Base-by-base conservation (phyloP, 257 asterid genomes). In the Henckelia pumila region DNA sequence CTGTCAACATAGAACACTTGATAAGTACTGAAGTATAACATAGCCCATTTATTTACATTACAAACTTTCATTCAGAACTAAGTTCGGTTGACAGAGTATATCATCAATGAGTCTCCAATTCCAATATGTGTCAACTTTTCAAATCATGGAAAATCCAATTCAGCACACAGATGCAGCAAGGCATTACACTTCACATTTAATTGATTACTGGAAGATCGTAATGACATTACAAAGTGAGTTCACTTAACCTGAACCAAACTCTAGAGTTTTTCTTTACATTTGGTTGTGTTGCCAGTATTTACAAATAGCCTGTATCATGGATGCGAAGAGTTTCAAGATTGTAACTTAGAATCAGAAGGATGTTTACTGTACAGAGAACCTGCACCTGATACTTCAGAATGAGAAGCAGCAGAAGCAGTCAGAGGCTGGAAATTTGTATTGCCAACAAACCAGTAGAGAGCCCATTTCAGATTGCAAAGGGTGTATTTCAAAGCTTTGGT, bases 401-500 rank as follows among this genome's bases (percentile, higher is more conserved):
- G 88, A 50, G 95, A 75, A 8, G 94, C 66, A 70, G 52, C 83
- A 0, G 88, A 20, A 7, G 92, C 83, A 0, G 83, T 75, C 56
- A 84, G 92, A 40, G 99, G 99, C 84, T 88, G 99, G 80, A 94
- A 94, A 70, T 86, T 87, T 1, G 97, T 88, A 73, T 91, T 94
- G 59, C 96, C 96, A 3, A 94, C 92, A 67, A 94, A 94, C 99
- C 99, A 94, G 85, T 84, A 94, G 56, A 94, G 95, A 30, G 91
- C 97, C 96, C 97, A 94, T 77, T 94, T 91, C 83, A 94, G 83
- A 82, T 91, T 83, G 82, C 97, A 88, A 53, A 94, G 96, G 5
- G 97, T 94, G 77, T 94, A 91, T 78, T 94, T 94, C 61, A 94
- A 96, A 76, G 99, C 99, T 82, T 94, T 94, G 44, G 99, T 94